Base-by-base conservation (phyloP, 352 stramenopile species). In the Phytopythium delawarense region DNA sequence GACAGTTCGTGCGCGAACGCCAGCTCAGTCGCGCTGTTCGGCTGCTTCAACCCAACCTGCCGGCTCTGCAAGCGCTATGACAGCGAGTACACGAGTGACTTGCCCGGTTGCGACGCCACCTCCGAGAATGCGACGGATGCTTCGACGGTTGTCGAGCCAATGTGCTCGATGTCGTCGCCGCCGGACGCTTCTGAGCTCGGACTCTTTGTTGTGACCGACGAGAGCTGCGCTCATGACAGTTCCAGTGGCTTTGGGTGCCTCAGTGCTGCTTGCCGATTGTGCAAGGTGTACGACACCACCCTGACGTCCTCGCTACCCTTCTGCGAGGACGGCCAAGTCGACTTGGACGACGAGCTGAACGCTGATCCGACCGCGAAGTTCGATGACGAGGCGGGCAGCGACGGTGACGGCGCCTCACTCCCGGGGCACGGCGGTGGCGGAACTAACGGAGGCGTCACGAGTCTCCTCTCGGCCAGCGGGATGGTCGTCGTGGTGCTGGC, bases 171-270 rank as follows among this genome's bases (percentile, higher is more conserved):
- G 2, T 39, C 39, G 15, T 51, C 23, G 3, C 55, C 55, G 3
- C 42, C 28, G 37, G 59, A 21, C 46, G 64, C 61, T 28, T 66
- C 53, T 32, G 56, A 49, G 32, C n/a, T 59, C 23, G 64, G 64
- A 18, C 52, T 62, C 44, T 70, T 63, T 37, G 64, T 62, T 11
- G 30, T 56, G 16, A 57, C 37, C 12, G 35, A 61, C 25, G 1
- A 21, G 13, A 44, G 16, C 34, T 59, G 53, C n/a, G n/a, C 58
- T 18, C 46, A 45, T 5, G 9, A 23, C 28, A 20, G 23, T 39
- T 30, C 55, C 5, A 42, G 11, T 15, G 62, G 55, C 15, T 53
- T 76, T 12, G 73, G 73, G 1, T 81, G 73, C 59, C 70, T 76
- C 35, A n/a, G 39, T 8, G 50, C 39, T 15, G 20, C 28, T 2